Evolutionary conservation across 441 rosid genomes (phyloP), one percentile per base, ranked within the genome.

Genomic region (Mallotus japonicus): DNA sequence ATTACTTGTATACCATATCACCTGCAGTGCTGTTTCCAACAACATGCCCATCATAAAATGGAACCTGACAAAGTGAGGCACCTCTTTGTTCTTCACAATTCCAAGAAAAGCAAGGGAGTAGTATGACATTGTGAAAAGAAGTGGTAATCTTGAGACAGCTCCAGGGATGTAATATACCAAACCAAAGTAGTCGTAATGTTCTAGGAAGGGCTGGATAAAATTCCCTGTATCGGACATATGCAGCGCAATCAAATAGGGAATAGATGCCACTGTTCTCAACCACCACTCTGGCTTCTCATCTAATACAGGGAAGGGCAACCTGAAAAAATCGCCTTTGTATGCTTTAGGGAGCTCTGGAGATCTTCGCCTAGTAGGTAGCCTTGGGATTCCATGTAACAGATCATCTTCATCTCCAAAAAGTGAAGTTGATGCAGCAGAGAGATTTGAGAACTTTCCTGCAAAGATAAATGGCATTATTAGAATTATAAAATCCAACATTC

Each of bases 21-120:
- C 55, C 83, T 91, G 97, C 77, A 89, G 57, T 17, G 82, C 82
- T n/a, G 88, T 90, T 76, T 93, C 96, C 60, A 93, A 46, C 58
- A 87, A 76, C 86, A 93, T 79, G 15, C 94, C 98, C 96, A 93
- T 89, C 94, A 91, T 89, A 81, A 91, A 65, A 77, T 93, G 97
- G 85, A 87, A 89, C 82, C 93, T 81, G 0, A 88, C 78, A 87
- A 79, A 91, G 78, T 88, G 96, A 73, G 97, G 93, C 80, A 81
- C 76, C 0, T 88, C 77, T 75, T 81, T 88, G 75, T 89, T 92
- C 85, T 82, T 85, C 82, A 90, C 87, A 1, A 92, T 76, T 55
- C 87, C 84, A 20, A 80, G n/a, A 65, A 85, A 87, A 42, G 84
- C 85, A 15, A 83, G 44, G 79, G 76, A 87, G 74, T 85, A 90